phyloP scores from a whole-genome alignment of 176 grass and related monocot genomes.

The Rhynchospora pubera region DNA sequence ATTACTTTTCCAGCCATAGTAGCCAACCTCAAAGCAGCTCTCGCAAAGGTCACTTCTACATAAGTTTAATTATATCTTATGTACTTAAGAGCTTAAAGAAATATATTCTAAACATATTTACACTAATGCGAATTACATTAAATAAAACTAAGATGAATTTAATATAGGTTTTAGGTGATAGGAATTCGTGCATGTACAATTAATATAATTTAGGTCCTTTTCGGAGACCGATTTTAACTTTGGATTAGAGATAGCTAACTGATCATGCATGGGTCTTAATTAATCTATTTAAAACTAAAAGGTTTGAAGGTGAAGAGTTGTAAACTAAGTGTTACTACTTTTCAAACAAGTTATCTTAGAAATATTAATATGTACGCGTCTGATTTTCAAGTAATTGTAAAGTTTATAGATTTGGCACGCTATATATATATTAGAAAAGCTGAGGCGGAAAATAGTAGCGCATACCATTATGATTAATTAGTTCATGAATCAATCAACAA shows the following conservation, averaged over 20 bases:
- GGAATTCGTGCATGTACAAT: neutral
- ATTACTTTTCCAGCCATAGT: constrained; percentile 10
- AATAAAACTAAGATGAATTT: neutral
- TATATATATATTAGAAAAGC: no score
- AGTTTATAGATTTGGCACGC: neutral
- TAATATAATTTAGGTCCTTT: no score
- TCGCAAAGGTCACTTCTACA: constrained; percentile 24
- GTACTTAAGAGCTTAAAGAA: neutral
- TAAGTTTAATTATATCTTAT: neutral
- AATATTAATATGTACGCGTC: neutral
- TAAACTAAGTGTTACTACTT: neutral
- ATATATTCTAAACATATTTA: neutral
- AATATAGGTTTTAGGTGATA: constrained; percentile 1
- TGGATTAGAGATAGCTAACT: neutral
- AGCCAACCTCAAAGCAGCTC: constrained; percentile 28
- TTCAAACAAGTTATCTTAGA: neutral
- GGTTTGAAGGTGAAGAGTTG: no score
- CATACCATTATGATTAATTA: no score
- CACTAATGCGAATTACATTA: neutral
- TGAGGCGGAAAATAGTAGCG: no score
- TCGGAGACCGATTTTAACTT: neutral
- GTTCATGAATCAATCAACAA: no score
- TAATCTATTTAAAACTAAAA: no score
- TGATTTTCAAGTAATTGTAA: neutral
- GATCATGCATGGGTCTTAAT: neutral